Conservation (phyloP, 164 flowering plant genomes). For the Liquidambar formosana region DNA sequence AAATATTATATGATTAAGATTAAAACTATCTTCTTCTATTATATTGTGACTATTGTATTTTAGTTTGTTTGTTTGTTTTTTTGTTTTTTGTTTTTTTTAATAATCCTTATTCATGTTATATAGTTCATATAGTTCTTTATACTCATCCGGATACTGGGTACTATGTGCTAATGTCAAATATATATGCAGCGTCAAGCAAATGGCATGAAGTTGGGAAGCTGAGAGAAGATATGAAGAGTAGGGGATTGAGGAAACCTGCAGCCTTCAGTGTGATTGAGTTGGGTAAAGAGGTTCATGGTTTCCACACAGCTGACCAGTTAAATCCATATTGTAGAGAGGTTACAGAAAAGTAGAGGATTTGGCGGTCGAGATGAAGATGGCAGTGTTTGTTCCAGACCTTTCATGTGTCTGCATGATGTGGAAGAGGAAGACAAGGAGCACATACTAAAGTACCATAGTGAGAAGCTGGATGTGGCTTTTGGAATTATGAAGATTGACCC, state of each 20-base stretch:
- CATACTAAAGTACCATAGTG: slow-evolving; percentile 34
- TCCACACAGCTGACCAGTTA: slow-evolving; percentile 42
- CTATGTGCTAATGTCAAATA: slow-evolving; percentile 48
- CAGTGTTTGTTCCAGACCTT: slow-evolving; percentile 37
- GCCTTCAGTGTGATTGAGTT: slow-evolving; percentile 44
- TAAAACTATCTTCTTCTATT: too few species aligned
- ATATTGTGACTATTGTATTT: too few species aligned
- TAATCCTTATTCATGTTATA: not conserved
- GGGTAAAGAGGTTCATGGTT: slow-evolving; percentile 42
- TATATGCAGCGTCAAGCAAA: slow-evolving; percentile 41
- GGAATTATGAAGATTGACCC: slow-evolving; percentile 35
- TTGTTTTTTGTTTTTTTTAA: too few species aligned
- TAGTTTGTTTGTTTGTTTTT: too few species aligned
- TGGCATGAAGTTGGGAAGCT: slow-evolving; percentile 46
- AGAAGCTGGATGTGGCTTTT: slow-evolving; percentile 48
- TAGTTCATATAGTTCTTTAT: not conserved
- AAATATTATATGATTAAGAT: too few species aligned
- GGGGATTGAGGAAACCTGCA: slow-evolving; percentile 42
- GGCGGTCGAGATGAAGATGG: slow-evolving; percentile 42
- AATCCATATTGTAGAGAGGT: slow-evolving; percentile 30
- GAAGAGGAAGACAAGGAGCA: slow-evolving; percentile 49
- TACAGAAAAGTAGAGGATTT: slow-evolving; percentile 27
- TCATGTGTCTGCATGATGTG: slow-evolving; percentile 42
- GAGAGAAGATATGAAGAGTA: slow-evolving; percentile 35
- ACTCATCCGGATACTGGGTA: slow-evolving; percentile 28